Evolutionary conservation across 179 eudicot species (phyloP), one percentile per base, ranked within the genome.

Genomic region (Beta macrorhiza): DNA sequence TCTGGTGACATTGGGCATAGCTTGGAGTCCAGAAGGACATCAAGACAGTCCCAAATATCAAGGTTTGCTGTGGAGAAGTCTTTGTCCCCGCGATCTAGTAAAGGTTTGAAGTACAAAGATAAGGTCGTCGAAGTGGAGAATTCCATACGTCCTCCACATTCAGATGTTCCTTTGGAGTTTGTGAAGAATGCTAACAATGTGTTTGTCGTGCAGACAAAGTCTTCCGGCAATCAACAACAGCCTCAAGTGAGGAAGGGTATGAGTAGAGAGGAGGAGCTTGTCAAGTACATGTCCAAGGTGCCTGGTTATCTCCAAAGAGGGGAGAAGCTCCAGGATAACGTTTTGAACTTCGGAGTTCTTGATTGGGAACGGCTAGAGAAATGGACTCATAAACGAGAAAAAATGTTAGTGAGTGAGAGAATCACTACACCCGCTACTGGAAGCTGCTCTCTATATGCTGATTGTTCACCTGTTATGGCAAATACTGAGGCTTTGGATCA

Each of bases 261-360:
- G 52, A 81, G 61, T 74, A 82, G 75, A 69, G 89, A 91, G 67
- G 93, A 88, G 76, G 97, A 91, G 84, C 93, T 94, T 2, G 89
- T 93, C 63, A 93, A 81, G 91, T 89, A 93, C 86, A 93, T 94
- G 98, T 91, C 92, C 12, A 90, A 91, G 80, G 85, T 94, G 74
- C 98, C 98, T 42, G 89, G 88, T 71, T 94, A 87, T 90, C 98
- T 94, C 29, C 93, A 90, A 81, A 87, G 78, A 75, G 90, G 86
- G 73, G 89, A 89, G 53, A 90, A 83, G 42, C 17, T 81, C 53
- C 91, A 88, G 78, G 97, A 82, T 69, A 95, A 87, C 65, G 90
- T 90, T 62, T 85, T 93, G 72, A 92, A 88, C 82, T 88, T 92
- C 51, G 97, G 98, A 17, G 98, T 94, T 80, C 92, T 93, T 85